phyloP scores from a whole-genome alignment of 352 stramenopile genomes.

The Globisporangium barbulae region DNA sequence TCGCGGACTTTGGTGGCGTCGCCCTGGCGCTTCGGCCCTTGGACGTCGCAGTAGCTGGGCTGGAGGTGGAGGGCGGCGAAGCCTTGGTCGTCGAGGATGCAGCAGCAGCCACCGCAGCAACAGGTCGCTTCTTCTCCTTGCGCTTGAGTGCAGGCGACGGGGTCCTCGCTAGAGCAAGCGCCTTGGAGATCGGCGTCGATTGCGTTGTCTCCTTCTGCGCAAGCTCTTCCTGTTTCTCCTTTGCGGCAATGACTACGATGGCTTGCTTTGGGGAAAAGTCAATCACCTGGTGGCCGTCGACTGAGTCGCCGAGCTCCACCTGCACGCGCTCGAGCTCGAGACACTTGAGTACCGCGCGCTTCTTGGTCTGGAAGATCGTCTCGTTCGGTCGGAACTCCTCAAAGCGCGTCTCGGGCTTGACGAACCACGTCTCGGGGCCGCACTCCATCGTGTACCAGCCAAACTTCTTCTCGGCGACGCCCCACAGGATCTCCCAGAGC shows the following conservation, averaged over 20 bases:
- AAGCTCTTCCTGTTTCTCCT: slow-evolving; percentile 9
- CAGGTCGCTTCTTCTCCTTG: slow-evolving; percentile 19
- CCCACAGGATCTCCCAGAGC: slow-evolving; percentile 72
- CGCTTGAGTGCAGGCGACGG: slow-evolving; percentile 36
- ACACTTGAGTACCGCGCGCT: slow-evolving; percentile 64
- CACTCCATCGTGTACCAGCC: slow-evolving; percentile 74
- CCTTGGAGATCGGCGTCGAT: slow-evolving; percentile 6
- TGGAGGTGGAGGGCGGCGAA: not conserved
- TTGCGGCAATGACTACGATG: not conserved
- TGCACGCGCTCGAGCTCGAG: slow-evolving; percentile 43
- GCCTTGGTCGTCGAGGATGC: not conserved
- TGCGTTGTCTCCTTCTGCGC: slow-evolving; percentile 20
- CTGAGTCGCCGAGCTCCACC: slow-evolving; percentile 68
- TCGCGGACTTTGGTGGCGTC: slow-evolving; percentile 19
- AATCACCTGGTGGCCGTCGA: slow-evolving; percentile 55
- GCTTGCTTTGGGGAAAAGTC: slow-evolving; percentile 33
- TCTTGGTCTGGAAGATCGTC: slow-evolving; percentile 81
- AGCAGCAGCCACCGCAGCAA: not conserved
- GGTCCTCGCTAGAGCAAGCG: slow-evolving; percentile 4
- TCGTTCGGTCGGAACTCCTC: slow-evolving; percentile 69
- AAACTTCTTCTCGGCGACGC: slow-evolving; percentile 53
- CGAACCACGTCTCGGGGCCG: slow-evolving; percentile 67
- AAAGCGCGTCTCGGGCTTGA: slow-evolving; percentile 70
- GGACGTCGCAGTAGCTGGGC: not conserved
- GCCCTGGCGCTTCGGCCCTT: slow-evolving; percentile 9